Base-by-base conservation (phyloP, 352 stramenopile genomes). In the Plasmopara viticola region DNA sequence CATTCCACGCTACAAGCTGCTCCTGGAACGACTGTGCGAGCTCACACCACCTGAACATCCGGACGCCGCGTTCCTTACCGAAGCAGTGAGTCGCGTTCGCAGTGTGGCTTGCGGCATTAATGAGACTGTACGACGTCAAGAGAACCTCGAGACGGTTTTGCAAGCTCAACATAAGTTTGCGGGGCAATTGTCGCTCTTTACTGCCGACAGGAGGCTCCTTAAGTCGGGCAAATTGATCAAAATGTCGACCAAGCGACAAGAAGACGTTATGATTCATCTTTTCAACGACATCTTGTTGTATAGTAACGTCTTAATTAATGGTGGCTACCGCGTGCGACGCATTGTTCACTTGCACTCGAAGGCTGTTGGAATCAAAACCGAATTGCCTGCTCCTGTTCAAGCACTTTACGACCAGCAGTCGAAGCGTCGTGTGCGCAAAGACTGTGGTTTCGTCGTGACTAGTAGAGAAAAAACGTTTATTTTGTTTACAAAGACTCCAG, bases 1-100 rank as follows among this genome's bases (percentile, higher is more conserved):
- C 5, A 93, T 97, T 33, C 90, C 90, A 15, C 72, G 88, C 1
- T 97, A 97, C 64, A 94, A 95, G 44, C 50, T 97, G 28, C 60
- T 97, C 4, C 60, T 97, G 0, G 71, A 94, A 57, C 69, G 84
- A 8, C 63, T 96, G 5, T 66, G 74, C 18, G 68, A 94, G 54
- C 67, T 87, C 51, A 97, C 90, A 0, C 57, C 56, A 0, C 39
- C 51, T 3, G 68, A 65, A 9, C 76, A 95, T 46, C 62, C 66
- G 0, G 85, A 97, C 35, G 64, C 75, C n/a, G 39, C 52, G 1
- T 84, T 82, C 25, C 57, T 97, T 14, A 62, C 51, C 1, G 68
- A 83, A 39, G 81, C 84, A 0, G 78, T 91, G 15, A 55, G 64
- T 9, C 63, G 80, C 6, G 65, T 94, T 38, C 72, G 72, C 39